Conservation (phyloP, 805 yeast genomes). For the Wickerhamomyces hampshirensis region DNA sequence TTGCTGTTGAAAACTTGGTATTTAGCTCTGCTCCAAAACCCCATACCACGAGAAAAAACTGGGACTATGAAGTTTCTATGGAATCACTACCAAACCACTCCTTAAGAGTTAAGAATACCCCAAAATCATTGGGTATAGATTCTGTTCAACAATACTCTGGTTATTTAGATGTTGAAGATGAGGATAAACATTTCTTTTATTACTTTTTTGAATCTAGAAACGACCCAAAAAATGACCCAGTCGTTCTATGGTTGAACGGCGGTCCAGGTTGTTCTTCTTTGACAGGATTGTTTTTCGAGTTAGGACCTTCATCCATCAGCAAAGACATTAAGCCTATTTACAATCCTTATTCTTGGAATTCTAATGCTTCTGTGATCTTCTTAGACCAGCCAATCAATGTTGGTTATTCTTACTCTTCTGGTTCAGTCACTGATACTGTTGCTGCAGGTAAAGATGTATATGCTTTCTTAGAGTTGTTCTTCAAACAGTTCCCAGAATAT, state of each 20-base stretch:
- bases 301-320: conserved; percentile 74
- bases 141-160: conserved; percentile 79
- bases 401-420: conserved; percentile 67
- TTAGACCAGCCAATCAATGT: conserved; percentile 88
- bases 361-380: conserved; percentile 79
- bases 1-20: conserved; percentile 44
- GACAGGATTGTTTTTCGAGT: conserved; percentile 82
- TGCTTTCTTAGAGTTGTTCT: conserved; percentile 74
- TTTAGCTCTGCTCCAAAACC: conserved; percentile 47
- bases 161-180: conserved; percentile 75
- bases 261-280: conserved; percentile 94
- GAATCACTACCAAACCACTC: conserved; percentile 42
- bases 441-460: conserved; percentile 83
- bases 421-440: conserved; percentile 62
- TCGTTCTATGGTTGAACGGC: conserved; percentile 87
- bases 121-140: conserved; percentile 72
- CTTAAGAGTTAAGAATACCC: conserved; percentile 56
- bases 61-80: conserved; percentile 37
- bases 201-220: conserved; percentile 87
- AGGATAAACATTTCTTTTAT: conserved; percentile 82
- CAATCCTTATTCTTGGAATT: conserved; percentile 82
- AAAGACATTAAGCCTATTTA: conserved; percentile 55
- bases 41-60: conserved; percentile 23
- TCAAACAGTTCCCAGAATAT: conserved; percentile 64
- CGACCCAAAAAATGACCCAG: conserved; percentile 82